Evolutionary conservation across 192 early-diverging fungal species (phyloP).

Genomic region (Coemansia sp.): DNA sequence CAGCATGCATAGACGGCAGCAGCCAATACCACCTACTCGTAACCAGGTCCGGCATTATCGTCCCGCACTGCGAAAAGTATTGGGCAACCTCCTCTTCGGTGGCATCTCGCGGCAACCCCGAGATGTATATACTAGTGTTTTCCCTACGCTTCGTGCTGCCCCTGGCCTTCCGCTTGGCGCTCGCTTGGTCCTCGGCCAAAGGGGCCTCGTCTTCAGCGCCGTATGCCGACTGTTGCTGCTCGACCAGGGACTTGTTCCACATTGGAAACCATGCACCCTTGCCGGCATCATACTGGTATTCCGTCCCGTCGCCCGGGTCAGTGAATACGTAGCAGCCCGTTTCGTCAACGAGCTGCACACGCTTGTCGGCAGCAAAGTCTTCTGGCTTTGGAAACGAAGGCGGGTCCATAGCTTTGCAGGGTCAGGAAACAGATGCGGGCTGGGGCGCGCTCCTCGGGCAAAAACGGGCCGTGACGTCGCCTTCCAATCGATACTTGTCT

Average conservation of each 20-base stretch:
- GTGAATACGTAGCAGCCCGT: constrained; percentile 72
- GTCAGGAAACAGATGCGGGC: too few relatives aligned
- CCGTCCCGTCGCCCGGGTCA: constrained; percentile 64
- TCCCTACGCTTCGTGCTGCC: constrained; percentile 46
- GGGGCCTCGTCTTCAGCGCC: constrained; percentile 4
- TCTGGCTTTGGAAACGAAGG: constrained; percentile 30
- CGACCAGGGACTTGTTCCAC: constrained; percentile 44
- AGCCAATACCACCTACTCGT: constrained; percentile 23
- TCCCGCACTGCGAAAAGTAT: constrained; percentile 44
- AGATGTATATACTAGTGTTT: constrained; percentile 81
- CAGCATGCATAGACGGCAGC: neutral
- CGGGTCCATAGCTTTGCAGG: constrained; percentile 1
- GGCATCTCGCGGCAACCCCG: constrained; percentile 73
- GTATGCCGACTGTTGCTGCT: constrained; percentile 45
- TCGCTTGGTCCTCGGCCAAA: neutral
- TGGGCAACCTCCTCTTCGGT: constrained; percentile 71
- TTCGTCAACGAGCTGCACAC: constrained; percentile 61
- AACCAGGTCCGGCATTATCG: constrained; percentile 37
- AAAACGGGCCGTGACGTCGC: too few relatives aligned
- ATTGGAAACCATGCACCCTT: constrained; percentile 87
- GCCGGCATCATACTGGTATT: constrained; percentile 79
- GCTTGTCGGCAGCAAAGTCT: constrained; percentile 52
- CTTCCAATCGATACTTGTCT: too few relatives aligned
- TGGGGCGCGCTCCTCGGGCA: too few relatives aligned
- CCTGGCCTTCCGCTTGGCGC: constrained; percentile 50